Percentiles rank a stretch among this genome's conserved stretches.
Conservation (phyloP, 805 yeast genomes). For the Starmera dryadoides region DNA sequence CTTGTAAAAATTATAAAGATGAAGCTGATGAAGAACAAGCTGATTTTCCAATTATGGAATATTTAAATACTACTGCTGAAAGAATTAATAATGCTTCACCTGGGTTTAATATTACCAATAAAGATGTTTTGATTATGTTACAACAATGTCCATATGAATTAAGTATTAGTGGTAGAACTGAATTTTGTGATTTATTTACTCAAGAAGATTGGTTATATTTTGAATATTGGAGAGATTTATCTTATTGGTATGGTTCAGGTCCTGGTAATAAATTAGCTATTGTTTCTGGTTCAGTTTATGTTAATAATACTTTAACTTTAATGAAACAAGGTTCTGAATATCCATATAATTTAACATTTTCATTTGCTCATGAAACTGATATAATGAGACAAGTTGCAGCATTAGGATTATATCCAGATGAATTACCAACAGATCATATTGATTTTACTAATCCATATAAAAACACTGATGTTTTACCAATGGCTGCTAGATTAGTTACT, state of each 20-base stretch:
- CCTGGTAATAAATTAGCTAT: conserved; percentile 53
- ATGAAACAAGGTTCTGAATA: conserved; percentile 41
- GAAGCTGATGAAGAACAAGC: conserved; percentile 10
- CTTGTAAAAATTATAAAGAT: conserved; percentile 32
- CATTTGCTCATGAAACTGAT: conserved; percentile 72
- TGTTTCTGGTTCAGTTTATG: conserved; percentile 54
- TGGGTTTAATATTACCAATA: conserved; percentile 41
- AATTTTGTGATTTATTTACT: conserved; percentile 62
- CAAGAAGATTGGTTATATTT: conserved; percentile 57
- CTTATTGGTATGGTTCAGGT: conserved; percentile 54
- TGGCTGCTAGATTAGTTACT: conserved; percentile 46
- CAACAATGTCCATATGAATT: conserved; percentile 70
- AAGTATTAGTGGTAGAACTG: conserved; percentile 60
- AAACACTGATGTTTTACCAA: conserved; percentile 43
- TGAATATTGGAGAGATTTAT: conserved; percentile 54
- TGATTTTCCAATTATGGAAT: conserved; percentile 6
- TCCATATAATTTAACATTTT: conserved; percentile 54
- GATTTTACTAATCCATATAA: conserved; percentile 42
- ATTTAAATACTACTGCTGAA: conserved; percentile 33
- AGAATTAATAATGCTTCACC: conserved; percentile 51
- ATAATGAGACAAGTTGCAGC: conserved; percentile 56
- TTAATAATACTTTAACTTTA: conserved; percentile 41
- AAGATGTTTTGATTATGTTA: conserved; percentile 48
- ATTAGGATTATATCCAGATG: conserved; percentile 41
- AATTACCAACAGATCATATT: conserved; percentile 35